Evolutionary conservation across 2,329 filamentous ascomycete genomes (phyloP), one percentile per base, ranked within the genome.

Genomic region (Colletotrichum lindemuthianum): DNA sequence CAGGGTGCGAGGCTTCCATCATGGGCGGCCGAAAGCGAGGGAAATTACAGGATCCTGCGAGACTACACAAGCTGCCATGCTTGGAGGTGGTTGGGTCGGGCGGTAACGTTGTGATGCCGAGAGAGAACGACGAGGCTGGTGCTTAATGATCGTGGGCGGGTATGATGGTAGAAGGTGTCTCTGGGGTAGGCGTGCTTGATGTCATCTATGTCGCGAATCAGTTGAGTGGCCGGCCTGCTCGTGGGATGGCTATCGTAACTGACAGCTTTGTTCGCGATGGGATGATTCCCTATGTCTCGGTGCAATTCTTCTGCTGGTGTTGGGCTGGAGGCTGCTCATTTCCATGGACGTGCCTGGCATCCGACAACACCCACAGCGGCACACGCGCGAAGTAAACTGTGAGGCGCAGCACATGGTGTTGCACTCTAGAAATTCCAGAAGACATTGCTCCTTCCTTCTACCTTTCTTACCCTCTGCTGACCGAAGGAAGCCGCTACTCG

Each of bases 401-500:
- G 44, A 15, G 44, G 11, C 44, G 15, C 16, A 13, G 41, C 15
- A 13, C 41, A 43, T 43, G 41, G 13, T 15, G 53, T 36, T 40
- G 51, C 53, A 37, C 32, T 32, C 40, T 50, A 65, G 32, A 55
- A 15, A 48, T 65, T 60, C 51, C 57, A 65, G 59, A 61, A 61
- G 41, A 37, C 24, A 39, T 34, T 50, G 39, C 39, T 55, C n/a
- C 49, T 45, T 41, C 36, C 45, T 36, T 40, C 37, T 33, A 6
- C n/a, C 24, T 36, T 13, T 34, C 40, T 15, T 34, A 34, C 44
- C 24, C 40, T 51, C 34, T 36, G 36, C n/a, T 49, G 50, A 65
- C 61, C 61, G 58, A 65, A 65, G 61, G 44, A 65, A 65, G 58
- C 61, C 61, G 61, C 58, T 36, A 39, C 56, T 44, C 49, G 60